Percentiles rank a stretch among this genome's conserved stretches.
These are phyloP conservation scores for Ophiostoma montium DNA, from an alignment of 2,329 filamentous ascomycete genomes.

Conservation along the genomic window DNA sequence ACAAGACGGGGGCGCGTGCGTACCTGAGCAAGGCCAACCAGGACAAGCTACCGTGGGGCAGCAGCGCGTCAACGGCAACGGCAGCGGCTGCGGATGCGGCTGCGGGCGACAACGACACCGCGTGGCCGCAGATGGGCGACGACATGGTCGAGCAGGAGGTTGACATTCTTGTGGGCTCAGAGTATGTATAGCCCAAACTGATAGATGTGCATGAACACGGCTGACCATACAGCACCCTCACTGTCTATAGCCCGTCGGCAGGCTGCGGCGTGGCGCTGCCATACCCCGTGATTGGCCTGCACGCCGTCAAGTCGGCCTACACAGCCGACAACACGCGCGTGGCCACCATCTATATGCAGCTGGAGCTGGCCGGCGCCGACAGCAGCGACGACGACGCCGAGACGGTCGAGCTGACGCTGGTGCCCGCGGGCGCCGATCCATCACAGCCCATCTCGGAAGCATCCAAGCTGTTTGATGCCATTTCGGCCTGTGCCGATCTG, in stretches of 20 bases:
- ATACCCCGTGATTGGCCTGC: constrained; percentile 61
- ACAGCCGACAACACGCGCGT: constrained; percentile 22
- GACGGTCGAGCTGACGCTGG: constrained; percentile 52
- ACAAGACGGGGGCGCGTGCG: constrained; percentile 41
- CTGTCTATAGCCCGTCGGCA: constrained; percentile 45
- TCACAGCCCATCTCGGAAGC: constrained; percentile 19
- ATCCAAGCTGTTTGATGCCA: constrained; percentile 49
- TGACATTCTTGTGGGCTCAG: constrained; percentile 44
- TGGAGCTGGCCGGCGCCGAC: constrained; percentile 46
- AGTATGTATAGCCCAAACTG: constrained; percentile 26
- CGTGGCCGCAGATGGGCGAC: constrained; percentile 16
- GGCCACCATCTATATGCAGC: constrained; percentile 51
- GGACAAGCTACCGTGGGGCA: constrained; percentile 40
- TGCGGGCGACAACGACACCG: constrained; percentile 21
- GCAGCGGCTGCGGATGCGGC: no score
- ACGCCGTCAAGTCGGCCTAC: constrained; percentile 51
- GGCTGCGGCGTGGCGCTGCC: constrained; percentile 52
- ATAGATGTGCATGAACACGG: no score
- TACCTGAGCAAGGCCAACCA: constrained; percentile 41
- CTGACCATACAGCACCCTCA: constrained; percentile 33
- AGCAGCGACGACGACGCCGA: constrained; percentile 43
- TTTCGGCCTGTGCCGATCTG: constrained; percentile 61
- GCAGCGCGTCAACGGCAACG: constrained; percentile 23
- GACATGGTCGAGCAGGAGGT: constrained; percentile 32
- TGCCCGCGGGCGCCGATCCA: constrained; percentile 28